Evolutionary conservation across 106 monocot genomes (phyloP), one percentile per base, ranked within the genome.

Genomic region (Dendrobium huoshanense): DNA sequence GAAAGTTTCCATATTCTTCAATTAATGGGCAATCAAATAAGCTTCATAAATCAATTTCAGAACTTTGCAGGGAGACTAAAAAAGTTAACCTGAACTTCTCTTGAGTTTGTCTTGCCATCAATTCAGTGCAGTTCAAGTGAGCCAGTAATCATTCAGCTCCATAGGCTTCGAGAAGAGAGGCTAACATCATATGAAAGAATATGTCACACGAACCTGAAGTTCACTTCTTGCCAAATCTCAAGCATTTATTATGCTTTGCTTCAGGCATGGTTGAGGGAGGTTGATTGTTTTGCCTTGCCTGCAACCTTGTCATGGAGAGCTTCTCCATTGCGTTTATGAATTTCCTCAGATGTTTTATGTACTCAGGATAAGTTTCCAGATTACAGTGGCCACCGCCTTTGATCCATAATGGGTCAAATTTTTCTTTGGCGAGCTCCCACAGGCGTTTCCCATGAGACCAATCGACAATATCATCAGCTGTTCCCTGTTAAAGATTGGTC

Each of bases 351-450:
- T 97, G 94, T 79, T 87, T 94, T 82, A 97, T 89, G 82, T 94
- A 97, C 40, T 97, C 94, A 0, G 94, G 96, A 77, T 90, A 97
- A 4, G 94, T 88, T 78, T 97, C 96, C 56, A 97, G 82, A 82
- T 97, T 94, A 85, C 96, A 97, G 80, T 97, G 96, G 3, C 94
- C 96, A 0, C 96, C 96, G 2, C 96, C 96, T 43, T 94, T 92
- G 40, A 97, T 76, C 96, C 96, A 97, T 31, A 97, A 77, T 2
- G 96, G 96, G 1, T 97, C 96, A 29, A 90, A 97, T 67, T 97
- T 97, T 72, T 94, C 94, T 80, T 92, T 94, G 5, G 92, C 77
- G n/a, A 97, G 85, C 73, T 94, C 96, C 91, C 94, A 94, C 27
- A 97, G 82, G 20, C 94, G 92, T 75, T 92, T 97, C 16, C 96